A percentile compares a stretch with the other conserved stretches of the same genome.
These are phyloP conservation scores for Colletotrichum eleusines DNA, from an alignment of 2,329 filamentous ascomycete genomes.

Conservation along the genomic window DNA sequence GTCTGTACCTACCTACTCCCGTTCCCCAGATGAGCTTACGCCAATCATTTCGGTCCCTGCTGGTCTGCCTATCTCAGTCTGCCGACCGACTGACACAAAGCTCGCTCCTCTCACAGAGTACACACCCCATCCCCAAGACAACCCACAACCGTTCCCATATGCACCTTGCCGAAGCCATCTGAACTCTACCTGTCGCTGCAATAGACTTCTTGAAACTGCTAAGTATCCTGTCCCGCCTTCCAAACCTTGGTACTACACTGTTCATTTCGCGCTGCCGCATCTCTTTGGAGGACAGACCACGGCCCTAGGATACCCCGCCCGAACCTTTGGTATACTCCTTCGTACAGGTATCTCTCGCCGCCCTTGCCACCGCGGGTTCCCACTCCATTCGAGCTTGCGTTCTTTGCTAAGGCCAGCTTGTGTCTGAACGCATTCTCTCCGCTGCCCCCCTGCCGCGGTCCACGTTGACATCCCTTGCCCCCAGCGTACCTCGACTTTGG, in stretches of 20 bases:
- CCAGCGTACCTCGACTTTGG: slow-evolving; percentile 19
- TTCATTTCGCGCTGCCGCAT: slow-evolving; percentile 12
- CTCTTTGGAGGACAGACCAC: slow-evolving; percentile 3
- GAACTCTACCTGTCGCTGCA: slow-evolving; percentile 24
- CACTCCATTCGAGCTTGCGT: not conserved
- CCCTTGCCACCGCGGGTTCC: not conserved
- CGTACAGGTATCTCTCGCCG: not conserved
- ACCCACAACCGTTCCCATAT: slow-evolving; percentile 10
- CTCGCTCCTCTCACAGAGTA: slow-evolving; percentile 28
- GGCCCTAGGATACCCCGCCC: not conserved
- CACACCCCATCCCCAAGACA: slow-evolving; percentile 18
- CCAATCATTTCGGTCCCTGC: slow-evolving; percentile 32
- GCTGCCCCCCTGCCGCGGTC: slow-evolving; percentile 20
- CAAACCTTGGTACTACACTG: slow-evolving; percentile 17
- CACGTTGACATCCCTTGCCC: slow-evolving; percentile 33
- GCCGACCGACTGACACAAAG: slow-evolving; percentile 22
- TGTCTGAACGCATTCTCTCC: not conserved
- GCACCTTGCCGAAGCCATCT: slow-evolving; percentile 30
- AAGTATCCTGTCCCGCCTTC: slow-evolving; percentile 18
- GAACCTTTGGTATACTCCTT: not conserved
- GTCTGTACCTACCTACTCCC: not conserved
- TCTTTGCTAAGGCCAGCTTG: slow-evolving; percentile 1
- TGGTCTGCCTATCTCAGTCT: slow-evolving; percentile 31
- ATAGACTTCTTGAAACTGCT: slow-evolving; percentile 27
- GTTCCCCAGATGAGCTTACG: slow-evolving; percentile 32